Conservation (phyloP, 2,329 filamentous ascomycete species). For the Fusarium oxysporum region DNA sequence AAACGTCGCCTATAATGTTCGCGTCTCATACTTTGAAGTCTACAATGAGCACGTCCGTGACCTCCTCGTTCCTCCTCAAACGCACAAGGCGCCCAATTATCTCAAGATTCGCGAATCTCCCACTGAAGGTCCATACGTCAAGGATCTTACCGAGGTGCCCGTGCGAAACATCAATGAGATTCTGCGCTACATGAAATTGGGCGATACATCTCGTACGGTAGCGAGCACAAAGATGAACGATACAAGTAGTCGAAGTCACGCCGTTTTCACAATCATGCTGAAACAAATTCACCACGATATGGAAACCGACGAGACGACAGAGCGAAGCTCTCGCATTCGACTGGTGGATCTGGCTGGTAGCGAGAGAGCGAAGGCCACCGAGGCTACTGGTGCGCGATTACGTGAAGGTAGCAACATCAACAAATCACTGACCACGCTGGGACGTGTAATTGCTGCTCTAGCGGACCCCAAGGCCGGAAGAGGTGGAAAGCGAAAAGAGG, state of each 20-base stretch:
- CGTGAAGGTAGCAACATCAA: conserved; percentile 99
- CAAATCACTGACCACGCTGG: conserved; percentile 95
- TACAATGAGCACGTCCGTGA: conserved; percentile 99
- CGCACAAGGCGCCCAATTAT: conserved; percentile 84
- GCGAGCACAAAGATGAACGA: conserved; percentile 99
- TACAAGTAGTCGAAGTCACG: conserved; percentile 94
- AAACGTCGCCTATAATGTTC: conserved; percentile 95
- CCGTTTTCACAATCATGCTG: conserved; percentile 97
- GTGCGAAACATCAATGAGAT: conserved; percentile 90
- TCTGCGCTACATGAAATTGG: conserved; percentile 88
- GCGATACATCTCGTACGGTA: conserved; percentile 86
- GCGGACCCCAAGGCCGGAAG: conserved; percentile 73
- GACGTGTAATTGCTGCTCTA: conserved; percentile 93
- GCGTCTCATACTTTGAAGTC: conserved; percentile 98
- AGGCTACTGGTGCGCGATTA: conserved; percentile 90
- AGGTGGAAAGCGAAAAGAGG: conserved; percentile 68
- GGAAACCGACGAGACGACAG: conserved; percentile 96
- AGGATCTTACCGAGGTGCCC: conserved; percentile 93
- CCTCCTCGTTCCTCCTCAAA: conserved; percentile 78
- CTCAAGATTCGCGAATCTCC: conserved; percentile 97
- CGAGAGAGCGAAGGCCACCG: conserved; percentile 93
- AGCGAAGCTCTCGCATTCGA: conserved; percentile 91
- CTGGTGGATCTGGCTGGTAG: conserved; percentile 95
- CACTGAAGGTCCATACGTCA: conserved; percentile 94
- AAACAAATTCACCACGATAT: conserved; percentile 99